Conservation (phyloP, 345 rosid genomes). For the Arabidopsis thaliana region TAIR10.1 NC_003075.7:9713501-9714000, state of each 20-base stretch:
- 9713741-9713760: slow-evolving; percentile 82
- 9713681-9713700: slow-evolving; percentile 19
- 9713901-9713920: slow-evolving; percentile 79
- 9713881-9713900: not conserved
- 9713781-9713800: slow-evolving; percentile 73
- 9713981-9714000: slow-evolving; percentile 76
- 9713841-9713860: not conserved
- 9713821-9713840: slow-evolving; percentile 65
- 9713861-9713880: not conserved
- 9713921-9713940: slow-evolving; percentile 58
- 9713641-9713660: slow-evolving; percentile 1
- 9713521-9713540: slow-evolving; percentile 86
- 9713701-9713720: slow-evolving; percentile 69
- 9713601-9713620: slow-evolving; percentile 70
- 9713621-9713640: slow-evolving; percentile 90
- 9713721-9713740: slow-evolving; percentile 78
- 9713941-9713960: slow-evolving; percentile 55
- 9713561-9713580: slow-evolving; percentile 86
- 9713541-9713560: slow-evolving; percentile 84
- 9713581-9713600: slow-evolving; percentile 79
- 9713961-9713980: slow-evolving; percentile 65
- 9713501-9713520: slow-evolving; percentile 49
- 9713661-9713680: slow-evolving; percentile 5
- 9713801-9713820: slow-evolving; percentile 72
- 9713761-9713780: slow-evolving; percentile 94